phyloP scores from a whole-genome alignment of 2,329 filamentous ascomycete genomes.

The Colletotrichum agaves region DNA sequence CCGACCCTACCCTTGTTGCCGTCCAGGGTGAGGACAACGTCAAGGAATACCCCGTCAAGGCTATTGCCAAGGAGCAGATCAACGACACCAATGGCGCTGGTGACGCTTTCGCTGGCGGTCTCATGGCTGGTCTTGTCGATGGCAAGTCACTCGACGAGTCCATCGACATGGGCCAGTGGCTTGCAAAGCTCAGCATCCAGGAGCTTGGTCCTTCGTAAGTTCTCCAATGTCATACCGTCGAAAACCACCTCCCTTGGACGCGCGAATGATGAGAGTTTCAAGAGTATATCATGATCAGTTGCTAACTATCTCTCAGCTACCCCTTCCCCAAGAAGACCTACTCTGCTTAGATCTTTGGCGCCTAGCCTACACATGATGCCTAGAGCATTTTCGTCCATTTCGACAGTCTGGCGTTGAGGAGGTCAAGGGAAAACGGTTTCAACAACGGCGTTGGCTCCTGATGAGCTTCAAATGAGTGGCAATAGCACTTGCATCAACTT shows the following conservation, averaged over 20 bases:
- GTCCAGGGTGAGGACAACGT: slow-evolving; percentile 76
- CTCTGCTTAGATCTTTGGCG: slow-evolving; percentile 54
- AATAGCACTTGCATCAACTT: slow-evolving; percentile 40
- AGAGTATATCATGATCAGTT: slow-evolving; percentile 18
- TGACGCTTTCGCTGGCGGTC: slow-evolving; percentile 95
- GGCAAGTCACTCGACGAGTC: slow-evolving; percentile 81
- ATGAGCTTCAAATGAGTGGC: slow-evolving; percentile 46
- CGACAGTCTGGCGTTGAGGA: slow-evolving; percentile 55
- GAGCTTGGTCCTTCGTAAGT: slow-evolving; percentile 96
- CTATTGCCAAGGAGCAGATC: slow-evolving; percentile 81
- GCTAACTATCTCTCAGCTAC: slow-evolving; percentile 63
- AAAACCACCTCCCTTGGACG: neutral
- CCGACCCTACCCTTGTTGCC: slow-evolving; percentile 87
- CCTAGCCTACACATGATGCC: slow-evolving; percentile 36
- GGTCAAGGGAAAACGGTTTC: slow-evolving; percentile 59
- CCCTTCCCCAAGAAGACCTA: slow-evolving; percentile 86
- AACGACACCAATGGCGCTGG: slow-evolving; percentile 97
- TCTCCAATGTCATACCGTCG: neutral
- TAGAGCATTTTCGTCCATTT: slow-evolving; percentile 33
- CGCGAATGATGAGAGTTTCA: slow-evolving; percentile 19
- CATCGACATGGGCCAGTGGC: slow-evolving; percentile 96
- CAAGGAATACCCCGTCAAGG: slow-evolving; percentile 83
- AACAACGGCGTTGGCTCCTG: slow-evolving; percentile 60
- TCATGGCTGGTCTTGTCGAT: slow-evolving; percentile 88
- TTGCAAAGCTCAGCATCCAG: slow-evolving; percentile 92